Conservation (phyloP, 1,284 basidiomycete species). For the Leccinum huronense region DNA sequence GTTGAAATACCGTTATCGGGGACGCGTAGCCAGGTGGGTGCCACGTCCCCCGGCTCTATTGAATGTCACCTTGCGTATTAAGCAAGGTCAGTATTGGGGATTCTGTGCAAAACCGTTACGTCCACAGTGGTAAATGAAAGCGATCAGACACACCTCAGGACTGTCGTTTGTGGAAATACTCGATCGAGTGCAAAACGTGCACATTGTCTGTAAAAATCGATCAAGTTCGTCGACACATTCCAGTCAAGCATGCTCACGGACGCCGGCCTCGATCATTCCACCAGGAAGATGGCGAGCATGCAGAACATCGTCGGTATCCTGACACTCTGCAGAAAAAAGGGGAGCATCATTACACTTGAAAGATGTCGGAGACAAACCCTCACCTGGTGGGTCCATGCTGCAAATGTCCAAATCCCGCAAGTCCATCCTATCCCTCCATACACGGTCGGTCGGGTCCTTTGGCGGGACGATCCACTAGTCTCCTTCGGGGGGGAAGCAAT, state of each 20-base stretch:
- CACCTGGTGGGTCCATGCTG: slow-evolving; percentile 95
- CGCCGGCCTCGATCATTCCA: slow-evolving; percentile 96
- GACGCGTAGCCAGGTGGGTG: too few relatives aligned
- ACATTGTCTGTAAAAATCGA: slow-evolving; percentile 75
- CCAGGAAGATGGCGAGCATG: slow-evolving; percentile 89
- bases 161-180: too few relatives aligned
- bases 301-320: slow-evolving; percentile 99
- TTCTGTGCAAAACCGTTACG: too few relatives aligned
- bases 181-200: slow-evolving; percentile 84
- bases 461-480: slow-evolving; percentile 92
- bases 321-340: slow-evolving; percentile 64
- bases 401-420: slow-evolving; percentile 86
- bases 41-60: too few relatives aligned
- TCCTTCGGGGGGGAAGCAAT: slow-evolving; percentile 89
- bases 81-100: too few relatives aligned
- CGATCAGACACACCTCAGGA: too few relatives aligned
- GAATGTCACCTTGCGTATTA: too few relatives aligned
- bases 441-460: slow-evolving; percentile 53
- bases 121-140: too few relatives aligned
- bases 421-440: slow-evolving; percentile 90
- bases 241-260: slow-evolving; percentile 67
- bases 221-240: neutral
- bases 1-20: too few relatives aligned
- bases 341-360: neutral
- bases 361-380: neutral